A percentile compares a stretch with the other conserved stretches of the same genome.
Evolutionary conservation across 225 moss, liverwort and hornwort species (phyloP).

Genomic region (Marchantia polymorpha): DNA sequence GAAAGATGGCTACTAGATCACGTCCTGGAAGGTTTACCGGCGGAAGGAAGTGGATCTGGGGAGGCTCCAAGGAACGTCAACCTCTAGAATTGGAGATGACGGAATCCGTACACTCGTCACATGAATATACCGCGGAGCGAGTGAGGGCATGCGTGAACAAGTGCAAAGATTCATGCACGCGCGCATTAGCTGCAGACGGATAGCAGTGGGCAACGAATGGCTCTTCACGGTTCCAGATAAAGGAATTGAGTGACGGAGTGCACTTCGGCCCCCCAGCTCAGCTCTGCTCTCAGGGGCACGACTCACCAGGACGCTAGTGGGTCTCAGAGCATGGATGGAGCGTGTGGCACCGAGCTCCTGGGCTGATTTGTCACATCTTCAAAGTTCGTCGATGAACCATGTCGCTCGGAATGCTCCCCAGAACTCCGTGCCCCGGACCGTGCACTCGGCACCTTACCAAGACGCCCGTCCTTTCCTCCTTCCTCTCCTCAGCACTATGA

Average conservation of each 20-base stretch:
- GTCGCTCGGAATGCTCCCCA: neutral
- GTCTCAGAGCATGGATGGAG: conserved; percentile 3
- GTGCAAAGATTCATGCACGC: neutral
- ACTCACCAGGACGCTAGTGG: neutral
- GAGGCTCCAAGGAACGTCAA: too few species aligned
- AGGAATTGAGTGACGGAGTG: neutral
- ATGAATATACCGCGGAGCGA: neutral
- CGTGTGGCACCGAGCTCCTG: conserved; percentile 2
- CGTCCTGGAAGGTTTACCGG: too few species aligned
- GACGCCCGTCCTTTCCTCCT: neutral
- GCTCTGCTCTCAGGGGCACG: neutral
- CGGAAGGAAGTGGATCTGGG: too few species aligned
- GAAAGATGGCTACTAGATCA: too few species aligned
- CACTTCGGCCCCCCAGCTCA: neutral
- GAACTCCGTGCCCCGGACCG: neutral
- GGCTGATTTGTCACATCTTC: neutral
- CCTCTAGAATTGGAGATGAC: too few species aligned
- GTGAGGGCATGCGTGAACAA: neutral
- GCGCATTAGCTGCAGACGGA: neutral
- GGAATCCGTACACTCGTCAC: too few species aligned
- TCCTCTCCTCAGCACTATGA: neutral
- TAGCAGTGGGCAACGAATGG: neutral
- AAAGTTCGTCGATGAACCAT: neutral
- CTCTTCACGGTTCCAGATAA: neutral
- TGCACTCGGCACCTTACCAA: neutral